Evolutionary conservation across 306 rosid species (phyloP), one percentile per base, ranked within the genome.

Genomic region (Gynostemma pentaphyllum): DNA sequence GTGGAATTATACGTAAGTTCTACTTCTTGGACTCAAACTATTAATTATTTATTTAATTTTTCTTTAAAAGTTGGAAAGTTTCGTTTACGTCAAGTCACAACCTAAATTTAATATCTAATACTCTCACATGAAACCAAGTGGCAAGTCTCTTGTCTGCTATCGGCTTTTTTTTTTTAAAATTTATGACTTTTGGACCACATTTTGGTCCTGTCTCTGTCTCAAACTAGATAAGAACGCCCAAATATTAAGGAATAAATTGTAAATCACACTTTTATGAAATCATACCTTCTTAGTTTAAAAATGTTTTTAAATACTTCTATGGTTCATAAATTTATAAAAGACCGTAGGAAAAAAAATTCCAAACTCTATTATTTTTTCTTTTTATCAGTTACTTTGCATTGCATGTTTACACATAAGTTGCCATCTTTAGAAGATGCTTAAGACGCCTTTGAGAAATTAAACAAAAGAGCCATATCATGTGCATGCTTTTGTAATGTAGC

Each of bases 1-100:
- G 89, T 77, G 81, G 99, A 94, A 61, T 78, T 94, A 76, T 94
- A 88, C 80, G 99, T 94, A 84, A 94, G 99, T 88, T 62, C 75
- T 49, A 11, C 51, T 70, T 45, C 69, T 76, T 61, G 48, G 28
- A 62, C 66, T 30, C 34, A 22, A 29, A 45, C 22, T 23, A 37
- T 40, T 36, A 37, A 36, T 57, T 36, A 7, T 57, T 19, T n/a
- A n/a, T n/a, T n/a, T n/a, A n/a, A 56, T 9, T 28, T 19, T 39
- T 39, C 1, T 32, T 32, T 56, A n/a, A 12, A n/a, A n/a, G n/a
- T 16, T 30, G 42, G 62, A 15, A 29, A 54, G n/a, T n/a, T n/a
- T 29, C 7, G 14, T 54, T 54, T 14, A 54, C 24, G 41, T 54
- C 8, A 1, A 24, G 42, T 16, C 4, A 30, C 22, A 11, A 1